Conservation (phyloP, 306 rosid species). For the Cucumis hystrix region DNA sequence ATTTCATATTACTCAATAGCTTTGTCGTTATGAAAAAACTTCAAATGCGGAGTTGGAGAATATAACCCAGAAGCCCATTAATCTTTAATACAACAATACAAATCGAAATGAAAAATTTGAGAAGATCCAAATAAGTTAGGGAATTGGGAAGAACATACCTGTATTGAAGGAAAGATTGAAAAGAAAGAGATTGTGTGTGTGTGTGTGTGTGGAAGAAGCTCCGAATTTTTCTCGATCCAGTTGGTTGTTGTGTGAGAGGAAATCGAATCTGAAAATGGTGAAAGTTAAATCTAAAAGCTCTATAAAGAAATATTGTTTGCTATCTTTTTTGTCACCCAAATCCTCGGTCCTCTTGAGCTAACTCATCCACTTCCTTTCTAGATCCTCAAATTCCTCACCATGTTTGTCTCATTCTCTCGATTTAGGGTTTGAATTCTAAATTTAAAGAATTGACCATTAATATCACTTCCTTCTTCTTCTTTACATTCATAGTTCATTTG, state of each 20-base stretch:
- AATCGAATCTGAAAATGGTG: not conserved
- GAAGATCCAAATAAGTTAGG: not conserved
- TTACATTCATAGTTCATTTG: not conserved
- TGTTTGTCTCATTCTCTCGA: conserved; percentile 1
- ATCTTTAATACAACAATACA: not conserved
- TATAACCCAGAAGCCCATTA: not conserved
- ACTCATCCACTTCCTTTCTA: conserved; percentile 20
- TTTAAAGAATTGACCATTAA: not conserved
- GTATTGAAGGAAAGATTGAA: not conserved
- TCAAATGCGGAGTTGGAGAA: not conserved
- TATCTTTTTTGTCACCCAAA: conserved; percentile 32
- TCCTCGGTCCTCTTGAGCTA: conserved; percentile 23
- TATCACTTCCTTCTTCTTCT: not conserved
- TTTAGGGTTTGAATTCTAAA: not conserved
- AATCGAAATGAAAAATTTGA: not conserved
- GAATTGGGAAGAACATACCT: not conserved
- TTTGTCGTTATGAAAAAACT: not conserved
- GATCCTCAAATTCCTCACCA: conserved; percentile 15
- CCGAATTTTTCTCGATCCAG: conserved; percentile 34
- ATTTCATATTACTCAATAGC: not conserved
- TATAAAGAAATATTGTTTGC: conserved; percentile 13
- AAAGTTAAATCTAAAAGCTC: conserved; percentile 35
- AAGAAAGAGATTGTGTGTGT: not conserved
- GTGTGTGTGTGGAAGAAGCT: conserved; percentile 12
- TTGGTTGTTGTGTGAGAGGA: conserved; percentile 39